phyloP scores from a whole-genome alignment of 768 basidiomycete species.

The Tricholoma hemisulphureum region DNA sequence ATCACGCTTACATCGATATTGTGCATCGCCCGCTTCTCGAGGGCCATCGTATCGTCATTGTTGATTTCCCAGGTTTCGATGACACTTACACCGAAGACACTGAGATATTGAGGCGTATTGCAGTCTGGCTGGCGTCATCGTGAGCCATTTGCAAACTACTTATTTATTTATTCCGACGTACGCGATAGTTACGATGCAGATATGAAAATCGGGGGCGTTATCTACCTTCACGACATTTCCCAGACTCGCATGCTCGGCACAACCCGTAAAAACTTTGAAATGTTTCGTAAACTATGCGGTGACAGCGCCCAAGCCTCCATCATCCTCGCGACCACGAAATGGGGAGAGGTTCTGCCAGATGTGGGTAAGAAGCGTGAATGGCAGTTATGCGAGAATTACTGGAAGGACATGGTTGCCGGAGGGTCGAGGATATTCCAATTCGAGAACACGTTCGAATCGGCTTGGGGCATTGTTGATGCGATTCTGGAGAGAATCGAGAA shows the following conservation, averaged over 20 bases:
- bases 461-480: constrained; percentile 30
- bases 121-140: constrained; percentile 10
- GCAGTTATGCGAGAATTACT: constrained; percentile 35
- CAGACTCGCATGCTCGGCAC: constrained; percentile 37
- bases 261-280: constrained; percentile 38
- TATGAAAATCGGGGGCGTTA: constrained; percentile 34
- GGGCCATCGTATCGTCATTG: constrained; percentile 7
- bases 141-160: constrained; percentile 4
- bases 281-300: constrained; percentile 47
- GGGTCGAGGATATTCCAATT: constrained; percentile 39
- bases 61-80: constrained; percentile 18
- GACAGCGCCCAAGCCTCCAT: constrained; percentile 39
- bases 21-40: background rate
- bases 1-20: background rate
- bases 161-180: background rate
- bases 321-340: constrained; percentile 45
- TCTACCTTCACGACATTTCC: constrained; percentile 42
- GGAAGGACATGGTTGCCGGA: constrained; percentile 39
- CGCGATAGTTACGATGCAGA: constrained; percentile 14
- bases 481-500: constrained; percentile 15
- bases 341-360: constrained; percentile 34
- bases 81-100: constrained; percentile 7
- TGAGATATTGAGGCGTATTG: constrained; percentile 14
- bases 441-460: constrained; percentile 25
- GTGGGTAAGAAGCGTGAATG: constrained; percentile 33